A percentile compares a stretch with the other conserved stretches of the same genome.
Evolutionary conservation across 257 asterid genomes (phyloP).

Genomic region (Oldenlandia corymbosa): DNA sequence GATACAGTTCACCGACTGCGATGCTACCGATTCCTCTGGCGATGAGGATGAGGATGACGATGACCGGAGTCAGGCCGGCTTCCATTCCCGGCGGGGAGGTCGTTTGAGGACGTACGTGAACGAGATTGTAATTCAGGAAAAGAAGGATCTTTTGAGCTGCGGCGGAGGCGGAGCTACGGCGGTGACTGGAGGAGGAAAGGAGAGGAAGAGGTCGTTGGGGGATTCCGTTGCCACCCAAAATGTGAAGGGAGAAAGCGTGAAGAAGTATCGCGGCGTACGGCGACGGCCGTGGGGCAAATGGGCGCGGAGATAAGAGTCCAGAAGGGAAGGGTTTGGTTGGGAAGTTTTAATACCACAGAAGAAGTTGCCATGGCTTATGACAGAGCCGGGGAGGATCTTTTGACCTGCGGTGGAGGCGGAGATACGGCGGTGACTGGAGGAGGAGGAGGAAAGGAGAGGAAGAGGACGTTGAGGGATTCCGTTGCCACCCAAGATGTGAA

Average conservation of each 20-base stretch:
- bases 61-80: neutral
- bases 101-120: conserved; percentile 31
- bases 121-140: conserved; percentile 50
- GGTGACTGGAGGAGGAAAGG: too few species aligned
- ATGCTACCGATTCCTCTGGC: conserved; percentile 69
- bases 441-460: conserved; percentile 1
- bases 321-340: conserved; percentile 55
- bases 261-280: conserved; percentile 73
- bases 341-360: too few species aligned
- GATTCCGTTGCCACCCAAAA: too few species aligned
- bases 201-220: neutral
- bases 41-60: conserved; percentile 35
- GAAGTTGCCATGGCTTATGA: conserved; percentile 75
- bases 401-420: too few species aligned
- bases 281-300: conserved; percentile 84
- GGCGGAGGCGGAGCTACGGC: too few species aligned
- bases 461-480: too few species aligned
- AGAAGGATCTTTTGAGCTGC: too few species aligned
- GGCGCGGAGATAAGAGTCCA: conserved; percentile 77
- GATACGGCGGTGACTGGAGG: too few species aligned
- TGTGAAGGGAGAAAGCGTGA: too few species aligned
- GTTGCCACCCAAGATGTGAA: too few species aligned
- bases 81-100: conserved; percentile 16
- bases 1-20: conserved; percentile 51
- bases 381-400: conserved; percentile 46